phyloP scores from a whole-genome alignment of 495 filamentous ascomycete species.

The Tuber aestivum region DNA sequence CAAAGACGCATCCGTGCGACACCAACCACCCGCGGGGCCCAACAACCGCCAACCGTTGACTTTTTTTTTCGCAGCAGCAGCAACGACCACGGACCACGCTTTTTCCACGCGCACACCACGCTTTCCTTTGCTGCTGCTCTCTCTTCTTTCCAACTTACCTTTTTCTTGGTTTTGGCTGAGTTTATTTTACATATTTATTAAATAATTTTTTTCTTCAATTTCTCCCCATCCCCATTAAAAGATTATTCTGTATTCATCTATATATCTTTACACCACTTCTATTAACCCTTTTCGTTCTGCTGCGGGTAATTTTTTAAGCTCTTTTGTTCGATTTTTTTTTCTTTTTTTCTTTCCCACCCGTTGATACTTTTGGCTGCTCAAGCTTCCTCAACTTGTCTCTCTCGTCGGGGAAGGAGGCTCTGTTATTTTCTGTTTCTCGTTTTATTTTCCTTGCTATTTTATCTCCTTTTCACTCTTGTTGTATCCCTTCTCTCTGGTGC shows the following conservation, averaged over 20 bases:
- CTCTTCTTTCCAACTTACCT: conserved; percentile 7
- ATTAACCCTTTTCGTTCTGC: not conserved
- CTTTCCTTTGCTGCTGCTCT: conserved; percentile 23
- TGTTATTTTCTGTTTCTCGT: conserved; percentile 12
- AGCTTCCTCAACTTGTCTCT: conserved; percentile 3
- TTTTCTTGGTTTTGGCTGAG: conserved; percentile 26
- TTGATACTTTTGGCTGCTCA: not conserved
- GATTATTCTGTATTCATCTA: not conserved
- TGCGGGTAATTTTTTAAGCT: not conserved
- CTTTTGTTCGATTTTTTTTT: not conserved
- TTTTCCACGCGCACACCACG: conserved; percentile 35
- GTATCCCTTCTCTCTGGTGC: conserved; percentile 35
- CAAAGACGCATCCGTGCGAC: conserved; percentile 28
- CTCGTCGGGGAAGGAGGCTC: not conserved
- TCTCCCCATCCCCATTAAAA: not conserved
- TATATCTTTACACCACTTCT: not conserved
- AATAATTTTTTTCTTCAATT: conserved; percentile 4
- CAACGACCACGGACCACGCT: conserved; percentile 31
- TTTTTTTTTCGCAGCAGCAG: conserved; percentile 34
- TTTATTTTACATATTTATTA: conserved; percentile 17
- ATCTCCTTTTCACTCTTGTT: conserved; percentile 16
- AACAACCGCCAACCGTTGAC: conserved; percentile 29
- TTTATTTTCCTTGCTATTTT: not conserved
- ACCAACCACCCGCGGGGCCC: conserved; percentile 23
- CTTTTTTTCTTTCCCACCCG: not conserved